These are phyloP conservation scores for Solanum hybrid DNA, from an alignment of 305 asterid genomes.

Conservation along the genomic window DNA sequence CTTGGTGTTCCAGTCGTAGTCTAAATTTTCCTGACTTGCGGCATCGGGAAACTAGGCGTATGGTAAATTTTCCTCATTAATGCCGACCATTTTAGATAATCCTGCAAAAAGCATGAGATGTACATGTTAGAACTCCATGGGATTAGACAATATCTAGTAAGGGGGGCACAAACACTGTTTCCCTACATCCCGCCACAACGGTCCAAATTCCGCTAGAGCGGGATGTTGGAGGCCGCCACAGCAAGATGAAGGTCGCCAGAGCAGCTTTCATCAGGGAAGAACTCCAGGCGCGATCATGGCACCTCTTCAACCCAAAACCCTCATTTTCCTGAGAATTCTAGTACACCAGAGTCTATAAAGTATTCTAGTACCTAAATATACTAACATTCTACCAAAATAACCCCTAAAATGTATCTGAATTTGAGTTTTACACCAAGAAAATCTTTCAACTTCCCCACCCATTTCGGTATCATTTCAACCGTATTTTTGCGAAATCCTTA, in stretches of 20 bases:
- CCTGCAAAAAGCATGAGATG: too few relatives aligned
- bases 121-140: background rate
- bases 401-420: background rate
- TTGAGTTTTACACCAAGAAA: background rate
- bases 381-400: background rate
- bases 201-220: background rate
- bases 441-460: background rate
- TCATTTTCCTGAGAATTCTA: background rate
- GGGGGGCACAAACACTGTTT: background rate
- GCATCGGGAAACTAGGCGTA: background rate
- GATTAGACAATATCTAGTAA: background rate
- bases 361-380: background rate
- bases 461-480: background rate
- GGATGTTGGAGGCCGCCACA: background rate
- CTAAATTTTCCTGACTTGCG: background rate
- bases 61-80: background rate
- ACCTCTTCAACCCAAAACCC: background rate
- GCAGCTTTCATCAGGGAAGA: background rate
- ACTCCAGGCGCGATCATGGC: background rate
- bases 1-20: too few relatives aligned
- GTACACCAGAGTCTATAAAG: background rate
- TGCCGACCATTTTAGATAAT: background rate
- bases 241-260: background rate
- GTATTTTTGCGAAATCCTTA: background rate
- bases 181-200: too few relatives aligned